phyloP scores from a whole-genome alignment of 176 grass and related monocot genomes.

The Otatea glauca region DNA sequence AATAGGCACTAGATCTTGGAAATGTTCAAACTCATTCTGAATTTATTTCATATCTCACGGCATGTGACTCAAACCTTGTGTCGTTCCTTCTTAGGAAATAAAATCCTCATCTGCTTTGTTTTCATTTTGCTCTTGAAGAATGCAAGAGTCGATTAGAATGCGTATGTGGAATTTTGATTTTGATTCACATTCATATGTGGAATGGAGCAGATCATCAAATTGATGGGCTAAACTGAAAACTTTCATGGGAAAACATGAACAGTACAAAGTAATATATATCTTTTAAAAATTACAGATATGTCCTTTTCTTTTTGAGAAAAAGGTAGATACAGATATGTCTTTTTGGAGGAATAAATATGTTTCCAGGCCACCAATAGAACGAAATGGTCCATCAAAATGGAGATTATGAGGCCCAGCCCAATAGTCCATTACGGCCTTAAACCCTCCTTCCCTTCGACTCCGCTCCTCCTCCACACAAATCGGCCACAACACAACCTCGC shows the following conservation, averaged over 20 bases:
- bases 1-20: slow-evolving; percentile 29
- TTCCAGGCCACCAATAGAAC: neutral
- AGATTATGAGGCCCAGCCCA: neutral
- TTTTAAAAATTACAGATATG: neutral
- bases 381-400: neutral
- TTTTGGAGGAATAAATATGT: neutral
- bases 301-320: neutral
- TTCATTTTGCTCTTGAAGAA: neutral
- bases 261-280: too few species aligned
- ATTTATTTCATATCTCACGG: neutral
- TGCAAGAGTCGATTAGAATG: neutral
- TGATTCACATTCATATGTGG: neutral
- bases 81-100: slow-evolving; percentile 17
- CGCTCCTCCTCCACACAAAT: neutral
- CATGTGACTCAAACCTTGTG: neutral
- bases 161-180: neutral
- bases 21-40: neutral
- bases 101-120: neutral
- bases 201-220: neutral
- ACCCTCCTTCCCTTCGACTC: slow-evolving; percentile 14
- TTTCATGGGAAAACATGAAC: neutral
- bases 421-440: slow-evolving; percentile 24
- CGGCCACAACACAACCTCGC: slow-evolving; percentile 6
- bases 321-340: neutral
- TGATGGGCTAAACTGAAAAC: neutral